Conservation (phyloP, 768 basidiomycete genomes). For the Pleurotus ostreatus region DNA sequence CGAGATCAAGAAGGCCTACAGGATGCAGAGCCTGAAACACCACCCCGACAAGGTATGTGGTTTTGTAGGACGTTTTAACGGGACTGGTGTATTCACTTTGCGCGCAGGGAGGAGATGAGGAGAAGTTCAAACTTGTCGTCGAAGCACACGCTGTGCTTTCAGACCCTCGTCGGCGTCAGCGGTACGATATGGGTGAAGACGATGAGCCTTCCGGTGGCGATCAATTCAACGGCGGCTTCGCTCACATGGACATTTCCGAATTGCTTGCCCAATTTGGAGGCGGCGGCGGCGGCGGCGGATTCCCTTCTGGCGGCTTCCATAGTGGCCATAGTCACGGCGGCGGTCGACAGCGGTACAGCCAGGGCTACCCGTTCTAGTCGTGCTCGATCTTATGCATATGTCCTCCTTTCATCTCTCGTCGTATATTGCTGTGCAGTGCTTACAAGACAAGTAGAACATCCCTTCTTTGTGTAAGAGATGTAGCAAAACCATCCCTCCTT, state of each 20-base stretch:
- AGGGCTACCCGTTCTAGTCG: conserved; percentile 28
- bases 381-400: not conserved
- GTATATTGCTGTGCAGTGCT: too few species aligned
- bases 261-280: conserved; percentile 64
- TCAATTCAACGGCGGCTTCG: conserved; percentile 38
- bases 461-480: too few species aligned
- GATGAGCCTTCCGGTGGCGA: conserved; percentile 53
- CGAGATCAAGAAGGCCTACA: conserved; percentile 91
- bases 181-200: conserved; percentile 82
- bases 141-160: conserved; percentile 84
- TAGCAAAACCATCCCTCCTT: too few species aligned
- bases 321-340: conserved; percentile 15
- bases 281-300: conserved; percentile 26
- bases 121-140: conserved; percentile 88
- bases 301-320: conserved; percentile 21
- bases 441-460: too few species aligned
- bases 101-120: conserved; percentile 84
- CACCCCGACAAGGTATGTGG: conserved; percentile 74
- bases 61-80: too few species aligned
- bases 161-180: conserved; percentile 64
- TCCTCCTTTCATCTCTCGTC: too few species aligned
- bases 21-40: conserved; percentile 79
- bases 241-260: conserved; percentile 53
- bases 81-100: not conserved
- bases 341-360: conserved; percentile 21